These are phyloP conservation scores for Coemansia sp. DNA, from an alignment of 192 early-diverging fungal genomes.

Conservation along the genomic window DNA sequence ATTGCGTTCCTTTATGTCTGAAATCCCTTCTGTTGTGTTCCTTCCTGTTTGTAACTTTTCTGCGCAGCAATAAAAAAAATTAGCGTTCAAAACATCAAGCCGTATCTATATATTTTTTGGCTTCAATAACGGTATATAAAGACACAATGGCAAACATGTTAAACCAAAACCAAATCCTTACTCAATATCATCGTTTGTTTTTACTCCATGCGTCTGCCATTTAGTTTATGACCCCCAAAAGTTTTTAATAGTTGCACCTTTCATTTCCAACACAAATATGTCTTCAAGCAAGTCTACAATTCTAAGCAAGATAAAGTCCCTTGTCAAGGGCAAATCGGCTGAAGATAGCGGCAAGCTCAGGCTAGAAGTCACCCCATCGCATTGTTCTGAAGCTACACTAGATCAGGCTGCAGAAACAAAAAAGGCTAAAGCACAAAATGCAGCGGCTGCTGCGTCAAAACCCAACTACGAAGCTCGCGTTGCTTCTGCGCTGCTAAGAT, in stretches of 20 bases:
- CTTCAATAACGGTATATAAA: too few relatives aligned
- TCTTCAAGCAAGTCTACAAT: not conserved
- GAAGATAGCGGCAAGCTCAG: not conserved
- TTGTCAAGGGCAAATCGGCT: slow-evolving; percentile 3
- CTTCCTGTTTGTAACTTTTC: not conserved
- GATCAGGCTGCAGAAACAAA: slow-evolving; percentile 1
- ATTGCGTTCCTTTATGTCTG: not conserved
- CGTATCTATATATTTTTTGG: too few relatives aligned
- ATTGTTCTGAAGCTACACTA: slow-evolving; percentile 2
- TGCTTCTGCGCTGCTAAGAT: not conserved
- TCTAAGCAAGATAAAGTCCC: not conserved
- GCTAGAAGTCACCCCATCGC: not conserved
- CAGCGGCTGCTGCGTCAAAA: not conserved
- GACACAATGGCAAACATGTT: too few relatives aligned
- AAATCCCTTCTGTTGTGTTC: not conserved
- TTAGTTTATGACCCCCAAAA: not conserved
- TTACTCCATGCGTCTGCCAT: not conserved
- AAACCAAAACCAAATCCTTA: too few relatives aligned
- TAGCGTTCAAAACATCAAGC: too few relatives aligned
- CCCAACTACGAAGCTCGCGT: slow-evolving; percentile 10
- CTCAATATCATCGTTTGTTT: not conserved
- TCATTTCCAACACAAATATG: not conserved
- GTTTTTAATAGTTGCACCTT: not conserved
- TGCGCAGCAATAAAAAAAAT: not conserved
- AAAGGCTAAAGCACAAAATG: not conserved